Conservation (phyloP, 768 basidiomycete genomes). For the Lactarius pseudohatsudake region DNA sequence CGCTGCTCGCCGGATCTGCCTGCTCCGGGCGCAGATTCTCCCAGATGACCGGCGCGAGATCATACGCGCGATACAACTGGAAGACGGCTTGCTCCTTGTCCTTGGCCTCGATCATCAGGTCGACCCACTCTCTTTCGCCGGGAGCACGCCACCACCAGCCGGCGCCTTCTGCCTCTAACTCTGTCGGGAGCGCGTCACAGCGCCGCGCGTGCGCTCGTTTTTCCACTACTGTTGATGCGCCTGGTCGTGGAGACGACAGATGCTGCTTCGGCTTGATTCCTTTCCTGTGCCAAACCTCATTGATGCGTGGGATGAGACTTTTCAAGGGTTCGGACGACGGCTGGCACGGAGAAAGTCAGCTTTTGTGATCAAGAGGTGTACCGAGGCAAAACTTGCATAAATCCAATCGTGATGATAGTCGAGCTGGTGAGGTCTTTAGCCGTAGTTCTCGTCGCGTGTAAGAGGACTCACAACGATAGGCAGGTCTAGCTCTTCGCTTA, state of each 20-base stretch:
- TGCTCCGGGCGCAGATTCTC: constrained; percentile 40
- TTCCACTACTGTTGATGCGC: constrained; percentile 83
- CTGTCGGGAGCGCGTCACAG: constrained; percentile 66
- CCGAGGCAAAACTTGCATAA: constrained; percentile 46
- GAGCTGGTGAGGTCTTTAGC: constrained; percentile 29
- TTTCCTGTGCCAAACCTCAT: constrained; percentile 68
- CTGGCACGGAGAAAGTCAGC: constrained; percentile 28
- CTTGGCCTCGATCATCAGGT: constrained; percentile 93
- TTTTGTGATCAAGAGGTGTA: constrained; percentile 31
- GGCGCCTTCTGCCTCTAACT: constrained; percentile 49
- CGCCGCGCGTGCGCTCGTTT: constrained; percentile 84
- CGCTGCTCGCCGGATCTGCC: not conserved
- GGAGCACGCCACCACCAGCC: constrained; percentile 26
- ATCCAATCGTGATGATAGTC: constrained; percentile 86
- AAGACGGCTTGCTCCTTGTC: constrained; percentile 94
- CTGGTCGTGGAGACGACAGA: constrained; percentile 84
- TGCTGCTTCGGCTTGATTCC: constrained; percentile 92
- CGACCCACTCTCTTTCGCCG: constrained; percentile 37
- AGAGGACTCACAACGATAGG: constrained; percentile 48
- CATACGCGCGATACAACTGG: constrained; percentile 77
- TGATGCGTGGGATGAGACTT: constrained; percentile 71
- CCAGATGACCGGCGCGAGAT: constrained; percentile 60
- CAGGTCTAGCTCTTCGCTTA: constrained; percentile 81
- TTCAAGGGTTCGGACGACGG: constrained; percentile 46
- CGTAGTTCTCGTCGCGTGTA: constrained; percentile 46